Evolutionary conservation across 495 filamentous ascomycete species (phyloP).

Genomic region (Parathielavia hyrcaniae): DNA sequence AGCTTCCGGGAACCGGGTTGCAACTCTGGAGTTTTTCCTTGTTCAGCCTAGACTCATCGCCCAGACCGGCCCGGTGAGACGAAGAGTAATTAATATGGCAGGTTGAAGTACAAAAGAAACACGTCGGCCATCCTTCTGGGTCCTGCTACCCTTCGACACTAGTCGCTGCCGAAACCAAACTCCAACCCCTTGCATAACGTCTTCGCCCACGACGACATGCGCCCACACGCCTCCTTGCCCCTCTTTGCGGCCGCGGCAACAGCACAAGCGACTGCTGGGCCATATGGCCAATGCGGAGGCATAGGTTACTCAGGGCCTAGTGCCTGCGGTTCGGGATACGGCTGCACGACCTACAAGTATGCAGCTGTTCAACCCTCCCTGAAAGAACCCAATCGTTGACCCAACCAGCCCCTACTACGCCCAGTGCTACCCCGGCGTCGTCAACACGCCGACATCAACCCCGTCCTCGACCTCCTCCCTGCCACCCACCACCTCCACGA

Average conservation of each 20-base stretch:
- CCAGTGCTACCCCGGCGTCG: background rate
- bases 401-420: background rate
- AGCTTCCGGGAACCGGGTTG: background rate
- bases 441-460: background rate
- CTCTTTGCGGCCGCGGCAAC: background rate
- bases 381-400: background rate
- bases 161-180: background rate
- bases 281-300: background rate
- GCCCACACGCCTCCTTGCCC: background rate
- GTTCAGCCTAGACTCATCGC: background rate
- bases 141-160: background rate
- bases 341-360: background rate
- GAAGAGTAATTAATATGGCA: background rate
- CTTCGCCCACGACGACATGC: background rate
- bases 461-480: background rate
- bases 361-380: background rate
- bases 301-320: background rate
- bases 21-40: background rate
- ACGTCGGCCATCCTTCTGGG: background rate
- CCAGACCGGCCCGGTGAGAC: background rate
- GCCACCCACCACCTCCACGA: background rate
- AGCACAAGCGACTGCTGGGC: background rate
- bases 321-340: background rate
- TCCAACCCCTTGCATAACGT: background rate
- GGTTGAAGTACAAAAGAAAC: background rate